phyloP scores from a whole-genome alignment of 306 rosid genomes.

The Trifolium subterraneum region DNA sequence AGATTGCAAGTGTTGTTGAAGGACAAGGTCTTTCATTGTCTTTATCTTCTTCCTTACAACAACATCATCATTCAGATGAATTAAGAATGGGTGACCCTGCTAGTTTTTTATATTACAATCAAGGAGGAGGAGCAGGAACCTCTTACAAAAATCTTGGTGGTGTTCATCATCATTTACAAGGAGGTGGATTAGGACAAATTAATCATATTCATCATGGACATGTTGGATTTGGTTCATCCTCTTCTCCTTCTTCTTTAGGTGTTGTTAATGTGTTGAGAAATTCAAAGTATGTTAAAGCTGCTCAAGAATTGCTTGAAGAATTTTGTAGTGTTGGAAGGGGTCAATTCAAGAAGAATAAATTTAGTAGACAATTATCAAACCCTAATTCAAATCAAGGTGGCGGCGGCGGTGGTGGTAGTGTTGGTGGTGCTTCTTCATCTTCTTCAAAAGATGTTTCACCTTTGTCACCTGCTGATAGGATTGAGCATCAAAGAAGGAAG shows the following conservation, averaged over 20 bases:
- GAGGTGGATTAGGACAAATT: constrained; percentile 32
- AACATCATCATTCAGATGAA: constrained; percentile 70
- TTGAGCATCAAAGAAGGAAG: constrained; percentile 88
- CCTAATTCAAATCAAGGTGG: constrained; percentile 68
- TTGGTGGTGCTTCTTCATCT: constrained; percentile 57
- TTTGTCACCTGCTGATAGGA: constrained; percentile 80
- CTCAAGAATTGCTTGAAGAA: constrained; percentile 81
- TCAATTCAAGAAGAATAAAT: constrained; percentile 75
- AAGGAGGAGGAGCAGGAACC: neutral
- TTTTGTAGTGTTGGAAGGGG: constrained; percentile 91
- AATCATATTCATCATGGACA: constrained; percentile 50
- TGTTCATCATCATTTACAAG: constrained; percentile 52
- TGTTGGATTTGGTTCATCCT: constrained; percentile 56
- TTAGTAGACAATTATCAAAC: constrained; percentile 63
- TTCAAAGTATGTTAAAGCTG: constrained; percentile 72
- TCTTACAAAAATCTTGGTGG: constrained; percentile 51
- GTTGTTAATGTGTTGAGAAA: constrained; percentile 73
- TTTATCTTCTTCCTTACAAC: constrained; percentile 64
- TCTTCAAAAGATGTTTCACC: constrained; percentile 67
- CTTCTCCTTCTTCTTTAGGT: constrained; percentile 52
- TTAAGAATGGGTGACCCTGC: constrained; percentile 56
- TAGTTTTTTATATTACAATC: constrained; percentile 54
- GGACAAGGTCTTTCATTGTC: constrained; percentile 77
- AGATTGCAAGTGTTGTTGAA: constrained; percentile 58
- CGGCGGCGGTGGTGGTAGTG: constrained; percentile 34